Percentiles rank a stretch among this genome's conserved stretches.
These are phyloP conservation scores for Trichophyton simii DNA, from an alignment of 2,329 filamentous ascomycete genomes.

Conservation along the genomic window DNA sequence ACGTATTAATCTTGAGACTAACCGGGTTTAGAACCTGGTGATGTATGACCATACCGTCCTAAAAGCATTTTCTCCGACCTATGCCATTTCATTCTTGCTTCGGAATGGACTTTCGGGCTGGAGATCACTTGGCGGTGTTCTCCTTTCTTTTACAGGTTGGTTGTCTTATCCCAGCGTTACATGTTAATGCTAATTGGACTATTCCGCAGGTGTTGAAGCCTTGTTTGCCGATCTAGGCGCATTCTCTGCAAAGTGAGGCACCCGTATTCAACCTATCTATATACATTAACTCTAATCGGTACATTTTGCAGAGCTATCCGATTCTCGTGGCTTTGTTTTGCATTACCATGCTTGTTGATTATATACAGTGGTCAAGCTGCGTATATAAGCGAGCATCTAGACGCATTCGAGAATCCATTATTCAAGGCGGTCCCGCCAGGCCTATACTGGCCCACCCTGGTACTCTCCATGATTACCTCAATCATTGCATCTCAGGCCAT, in stretches of 20 bases:
- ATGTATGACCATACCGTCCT: constrained; percentile 38
- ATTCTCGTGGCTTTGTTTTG: constrained; percentile 56
- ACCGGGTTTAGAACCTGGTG: constrained; percentile 28
- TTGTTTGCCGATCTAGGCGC: constrained; percentile 68
- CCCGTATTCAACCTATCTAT: neutral
- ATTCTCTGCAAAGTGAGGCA: constrained; percentile 34
- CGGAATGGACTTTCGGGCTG: constrained; percentile 41
- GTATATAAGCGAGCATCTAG: constrained; percentile 49
- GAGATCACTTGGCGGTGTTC: constrained; percentile 47
- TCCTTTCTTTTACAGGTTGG: constrained; percentile 54
- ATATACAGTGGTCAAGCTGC: constrained; percentile 62
- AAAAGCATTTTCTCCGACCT: constrained; percentile 41
- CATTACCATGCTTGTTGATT: constrained; percentile 51
- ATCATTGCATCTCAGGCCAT: constrained; percentile 69
- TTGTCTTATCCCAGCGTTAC: neutral
- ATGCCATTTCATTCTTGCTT: constrained; percentile 39
- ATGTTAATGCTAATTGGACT: neutral
- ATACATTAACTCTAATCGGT: neutral
- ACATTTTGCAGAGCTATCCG: constrained; percentile 47
- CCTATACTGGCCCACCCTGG: constrained; percentile 54
- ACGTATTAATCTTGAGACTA: neutral
- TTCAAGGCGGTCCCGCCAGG: constrained; percentile 58
- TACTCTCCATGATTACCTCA: constrained; percentile 57
- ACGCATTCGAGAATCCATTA: constrained; percentile 59
- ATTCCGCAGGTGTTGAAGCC: constrained; percentile 51